Evolutionary conservation across 129 eudicot genomes (phyloP).

Genomic region (Saussurea involucrata): DNA sequence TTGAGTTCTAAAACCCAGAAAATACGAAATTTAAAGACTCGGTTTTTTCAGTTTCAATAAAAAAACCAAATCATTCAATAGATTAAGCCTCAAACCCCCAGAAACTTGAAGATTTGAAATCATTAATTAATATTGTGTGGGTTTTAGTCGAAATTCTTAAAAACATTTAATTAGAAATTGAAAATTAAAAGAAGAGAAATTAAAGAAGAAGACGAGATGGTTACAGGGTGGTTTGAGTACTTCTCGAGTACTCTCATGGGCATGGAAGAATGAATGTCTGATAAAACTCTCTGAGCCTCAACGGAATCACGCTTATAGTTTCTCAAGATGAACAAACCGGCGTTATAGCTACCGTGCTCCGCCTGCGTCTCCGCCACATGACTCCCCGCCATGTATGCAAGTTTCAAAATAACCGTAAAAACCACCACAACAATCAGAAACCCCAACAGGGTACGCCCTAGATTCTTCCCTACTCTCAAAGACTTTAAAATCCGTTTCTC

Average conservation of each 20-base stretch:
- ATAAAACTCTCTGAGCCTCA: conserved; percentile 40
- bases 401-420: conserved; percentile 30
- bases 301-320: conserved; percentile 24
- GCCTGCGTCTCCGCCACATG: conserved; percentile 19
- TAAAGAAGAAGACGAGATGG: background rate
- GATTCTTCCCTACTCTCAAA: conserved; percentile 28
- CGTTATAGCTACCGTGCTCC: conserved; percentile 1
- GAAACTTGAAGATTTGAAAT: background rate
- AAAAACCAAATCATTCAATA: background rate
- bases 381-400: conserved; percentile 25
- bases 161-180: background rate
- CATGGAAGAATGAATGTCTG: conserved; percentile 35
- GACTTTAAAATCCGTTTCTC: conserved; percentile 23
- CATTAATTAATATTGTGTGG: background rate
- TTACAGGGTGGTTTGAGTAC: conserved; percentile 35
- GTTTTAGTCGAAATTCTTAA: background rate
- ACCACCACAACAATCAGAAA: conserved; percentile 33
- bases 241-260: conserved; percentile 40
- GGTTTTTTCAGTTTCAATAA: background rate
- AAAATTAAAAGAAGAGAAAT: background rate
- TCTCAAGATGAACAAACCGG: conserved; percentile 33
- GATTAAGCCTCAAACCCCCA: background rate
- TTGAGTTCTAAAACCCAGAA: background rate
- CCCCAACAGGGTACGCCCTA: conserved; percentile 28
- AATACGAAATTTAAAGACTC: background rate